Percentiles rank a stretch among this genome's conserved stretches.
Evolutionary conservation across 129 eudicot genomes (phyloP).

Genomic region (Chrysanthemum seticuspe): DNA sequence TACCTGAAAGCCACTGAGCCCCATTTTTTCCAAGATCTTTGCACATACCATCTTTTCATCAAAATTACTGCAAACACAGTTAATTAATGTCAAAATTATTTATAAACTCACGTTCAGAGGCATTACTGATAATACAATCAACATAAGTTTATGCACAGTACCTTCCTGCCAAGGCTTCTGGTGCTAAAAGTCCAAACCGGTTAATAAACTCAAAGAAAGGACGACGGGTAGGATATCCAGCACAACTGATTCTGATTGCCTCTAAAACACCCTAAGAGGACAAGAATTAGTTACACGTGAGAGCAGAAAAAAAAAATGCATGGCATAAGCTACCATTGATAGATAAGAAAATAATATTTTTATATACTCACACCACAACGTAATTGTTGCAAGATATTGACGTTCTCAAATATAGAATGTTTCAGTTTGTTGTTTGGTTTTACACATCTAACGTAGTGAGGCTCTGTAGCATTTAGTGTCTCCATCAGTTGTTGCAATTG

Average conservation of each 20-base stretch:
- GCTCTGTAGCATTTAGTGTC: conserved; percentile 88
- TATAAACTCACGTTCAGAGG: neutral
- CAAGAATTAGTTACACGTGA: conserved; percentile 18
- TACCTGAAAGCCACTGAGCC: conserved; percentile 97
- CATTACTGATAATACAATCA: neutral
- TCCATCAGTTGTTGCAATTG: conserved; percentile 97
- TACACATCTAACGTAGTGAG: conserved; percentile 95
- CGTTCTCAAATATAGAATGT: conserved; percentile 89
- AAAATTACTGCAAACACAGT: conserved; percentile 37
- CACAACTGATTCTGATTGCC: conserved; percentile 99
- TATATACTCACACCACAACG: conserved; percentile 94
- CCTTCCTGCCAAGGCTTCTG: conserved; percentile 78
- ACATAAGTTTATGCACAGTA: conserved; percentile 16
- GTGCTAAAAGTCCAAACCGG: conserved; percentile 95
- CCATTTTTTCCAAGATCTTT: conserved; percentile 84
- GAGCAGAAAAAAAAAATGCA: neutral
- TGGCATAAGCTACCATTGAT: neutral
- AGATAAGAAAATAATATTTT: neutral
- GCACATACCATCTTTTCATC: conserved; percentile 82
- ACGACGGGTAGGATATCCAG: conserved; percentile 99
- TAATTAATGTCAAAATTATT: neutral
- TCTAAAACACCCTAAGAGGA: conserved; percentile 89
- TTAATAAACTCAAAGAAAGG: conserved; percentile 92
- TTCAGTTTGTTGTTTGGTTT: conserved; percentile 92
- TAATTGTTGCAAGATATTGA: conserved; percentile 88